Evolutionary conservation across 2,329 filamentous ascomycete species (phyloP).

Genomic region (Parascedosporium putredinis): DNA sequence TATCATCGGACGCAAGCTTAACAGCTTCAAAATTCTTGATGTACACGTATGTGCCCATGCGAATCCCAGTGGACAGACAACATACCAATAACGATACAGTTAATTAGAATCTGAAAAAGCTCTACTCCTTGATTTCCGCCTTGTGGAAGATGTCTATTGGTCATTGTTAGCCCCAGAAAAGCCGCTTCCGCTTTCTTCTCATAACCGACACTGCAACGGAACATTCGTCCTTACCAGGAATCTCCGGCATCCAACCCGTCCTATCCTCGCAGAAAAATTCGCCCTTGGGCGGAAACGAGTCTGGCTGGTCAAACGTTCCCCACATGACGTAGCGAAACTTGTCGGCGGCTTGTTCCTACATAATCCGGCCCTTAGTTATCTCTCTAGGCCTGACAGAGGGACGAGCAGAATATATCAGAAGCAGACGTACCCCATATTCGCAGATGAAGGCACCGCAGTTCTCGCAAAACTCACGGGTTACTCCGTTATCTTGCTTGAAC

Average conservation of each 20-base stretch:
- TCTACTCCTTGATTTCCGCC: constrained; percentile 29
- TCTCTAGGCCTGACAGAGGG: neutral
- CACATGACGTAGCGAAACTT: constrained; percentile 31
- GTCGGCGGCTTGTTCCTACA: constrained; percentile 30
- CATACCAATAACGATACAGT: no score
- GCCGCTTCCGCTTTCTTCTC: no score
- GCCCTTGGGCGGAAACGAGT: constrained; percentile 38
- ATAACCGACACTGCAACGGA: no score
- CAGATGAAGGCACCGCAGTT: constrained; percentile 22
- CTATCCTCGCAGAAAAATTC: constrained; percentile 43
- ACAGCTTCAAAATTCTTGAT: no score
- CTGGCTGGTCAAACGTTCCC: constrained; percentile 38
- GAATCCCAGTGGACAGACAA: no score
- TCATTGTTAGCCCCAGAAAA: neutral
- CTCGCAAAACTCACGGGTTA: constrained; percentile 22
- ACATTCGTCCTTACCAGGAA: no score
- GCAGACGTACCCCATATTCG: constrained; percentile 20
- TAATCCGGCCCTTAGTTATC: neutral
- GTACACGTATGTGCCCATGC: no score
- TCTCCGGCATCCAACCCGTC: constrained; percentile 38
- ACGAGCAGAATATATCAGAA: no score
- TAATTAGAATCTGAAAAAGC: no score
- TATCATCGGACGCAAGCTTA: no score
- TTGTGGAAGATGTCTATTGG: constrained; percentile 32
- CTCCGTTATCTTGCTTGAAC: constrained; percentile 21